These are phyloP conservation scores for Rhizophagus clarus DNA, from an alignment of 192 early-diverging fungal species.

Conservation along the genomic window DNA sequence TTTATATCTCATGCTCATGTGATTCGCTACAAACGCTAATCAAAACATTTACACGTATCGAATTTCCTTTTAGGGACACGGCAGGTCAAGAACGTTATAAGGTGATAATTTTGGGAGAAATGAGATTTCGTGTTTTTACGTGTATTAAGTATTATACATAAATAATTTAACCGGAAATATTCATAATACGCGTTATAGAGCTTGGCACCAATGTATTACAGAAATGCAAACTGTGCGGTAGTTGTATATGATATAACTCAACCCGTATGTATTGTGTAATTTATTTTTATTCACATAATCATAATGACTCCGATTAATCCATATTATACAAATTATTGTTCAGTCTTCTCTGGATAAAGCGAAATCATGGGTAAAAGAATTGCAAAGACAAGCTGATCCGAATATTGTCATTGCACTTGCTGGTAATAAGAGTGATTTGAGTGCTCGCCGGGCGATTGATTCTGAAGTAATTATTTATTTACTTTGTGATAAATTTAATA, in stretches of 20 bases:
- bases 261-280: conserved; percentile 42
- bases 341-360: conserved; percentile 70
- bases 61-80: conserved; percentile 57
- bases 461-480: conserved; percentile 49
- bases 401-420: conserved; percentile 75
- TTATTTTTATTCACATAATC: conserved; percentile 8
- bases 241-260: conserved; percentile 80
- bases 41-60: background rate
- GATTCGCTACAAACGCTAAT: background rate
- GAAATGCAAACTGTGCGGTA: conserved; percentile 71
- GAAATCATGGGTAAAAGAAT: conserved; percentile 74
- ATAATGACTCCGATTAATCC: background rate
- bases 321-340: background rate
- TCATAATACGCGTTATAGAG: conserved; percentile 39
- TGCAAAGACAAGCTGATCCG: conserved; percentile 72
- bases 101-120: conserved; percentile 36
- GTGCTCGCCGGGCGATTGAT: conserved; percentile 66
- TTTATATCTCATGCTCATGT: background rate
- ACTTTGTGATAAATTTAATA: background rate
- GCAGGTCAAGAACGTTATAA: conserved; percentile 76
- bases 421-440: conserved; percentile 70
- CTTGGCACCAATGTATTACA: conserved; percentile 76
- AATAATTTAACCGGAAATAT: background rate
- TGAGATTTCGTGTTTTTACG: background rate
- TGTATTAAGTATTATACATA: background rate